phyloP scores from a whole-genome alignment of 2,329 filamentous ascomycete species.

The Cordyceps farinosa region DNA sequence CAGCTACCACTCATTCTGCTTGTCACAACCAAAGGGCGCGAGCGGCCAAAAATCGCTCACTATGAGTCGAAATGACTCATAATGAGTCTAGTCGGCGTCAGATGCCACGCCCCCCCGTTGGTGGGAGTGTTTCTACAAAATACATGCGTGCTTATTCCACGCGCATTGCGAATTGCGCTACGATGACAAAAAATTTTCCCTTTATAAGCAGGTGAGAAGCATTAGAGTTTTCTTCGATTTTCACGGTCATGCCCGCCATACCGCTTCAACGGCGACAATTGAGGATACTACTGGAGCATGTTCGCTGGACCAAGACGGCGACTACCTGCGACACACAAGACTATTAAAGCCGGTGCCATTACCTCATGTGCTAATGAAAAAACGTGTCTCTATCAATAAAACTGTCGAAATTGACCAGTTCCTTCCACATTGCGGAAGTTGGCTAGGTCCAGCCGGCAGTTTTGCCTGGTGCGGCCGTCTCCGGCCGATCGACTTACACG shows the following conservation, averaged over 20 bases:
- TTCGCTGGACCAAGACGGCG: too few relatives aligned
- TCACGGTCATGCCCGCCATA: too few relatives aligned
- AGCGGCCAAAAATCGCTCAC: conserved; percentile 6
- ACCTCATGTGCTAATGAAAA: background rate
- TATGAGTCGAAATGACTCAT: conserved; percentile 13
- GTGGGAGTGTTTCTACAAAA: conserved; percentile 12
- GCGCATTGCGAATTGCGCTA: background rate
- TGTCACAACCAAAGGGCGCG: background rate
- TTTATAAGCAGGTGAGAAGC: too few relatives aligned
- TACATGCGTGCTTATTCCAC: background rate
- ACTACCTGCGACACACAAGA: too few relatives aligned
- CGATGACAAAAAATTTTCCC: background rate
- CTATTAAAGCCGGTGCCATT: background rate
- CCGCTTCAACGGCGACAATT: too few relatives aligned
- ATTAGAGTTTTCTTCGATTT: too few relatives aligned
- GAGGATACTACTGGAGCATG: too few relatives aligned
- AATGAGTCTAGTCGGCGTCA: conserved; percentile 10
- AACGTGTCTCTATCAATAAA: too few relatives aligned
- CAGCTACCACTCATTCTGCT: background rate
- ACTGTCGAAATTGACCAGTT: background rate
- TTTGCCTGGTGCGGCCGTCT: background rate
- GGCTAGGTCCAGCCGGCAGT: background rate
- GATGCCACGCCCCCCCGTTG: conserved; percentile 3
- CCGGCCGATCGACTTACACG: background rate
- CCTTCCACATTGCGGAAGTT: background rate